phyloP scores from a whole-genome alignment of 1,139 yeast species.

The Taphrina confusa region DNA sequence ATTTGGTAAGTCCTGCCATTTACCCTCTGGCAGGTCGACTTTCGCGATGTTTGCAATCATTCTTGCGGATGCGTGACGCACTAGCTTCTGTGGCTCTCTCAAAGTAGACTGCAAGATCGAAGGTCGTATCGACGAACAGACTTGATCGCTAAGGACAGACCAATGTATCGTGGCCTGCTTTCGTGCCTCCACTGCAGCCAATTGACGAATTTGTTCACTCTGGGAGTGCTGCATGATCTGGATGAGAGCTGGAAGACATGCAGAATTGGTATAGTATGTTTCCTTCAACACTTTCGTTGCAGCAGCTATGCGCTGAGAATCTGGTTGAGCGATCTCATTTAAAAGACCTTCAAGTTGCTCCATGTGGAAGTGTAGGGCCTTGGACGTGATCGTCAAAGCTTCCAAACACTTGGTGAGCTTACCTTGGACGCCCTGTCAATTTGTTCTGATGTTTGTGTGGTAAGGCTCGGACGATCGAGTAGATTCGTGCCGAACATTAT shows the following conservation, averaged over 20 bases:
- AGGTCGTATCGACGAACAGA: conserved; percentile 63
- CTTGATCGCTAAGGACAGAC: conserved; percentile 53
- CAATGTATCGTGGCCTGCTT: conserved; percentile 75
- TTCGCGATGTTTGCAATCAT: conserved; percentile 85
- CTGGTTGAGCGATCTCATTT: conserved; percentile 36
- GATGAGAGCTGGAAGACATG: conserved; percentile 76
- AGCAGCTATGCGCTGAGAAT: conserved; percentile 55
- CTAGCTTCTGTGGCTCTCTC: conserved; percentile 62
- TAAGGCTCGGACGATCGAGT: no score
- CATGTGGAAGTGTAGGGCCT: no score
- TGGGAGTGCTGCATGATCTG: conserved; percentile 65
- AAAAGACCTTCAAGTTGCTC: conserved; percentile 4
- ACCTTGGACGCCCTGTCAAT: no score
- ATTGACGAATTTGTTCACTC: conserved; percentile 52
- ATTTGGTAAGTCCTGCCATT: conserved; percentile 81
- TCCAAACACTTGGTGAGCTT: no score
- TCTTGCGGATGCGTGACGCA: conserved; percentile 87
- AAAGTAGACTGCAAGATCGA: conserved; percentile 71
- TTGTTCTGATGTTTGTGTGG: no score
- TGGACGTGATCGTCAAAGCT: no score
- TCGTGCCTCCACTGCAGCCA: conserved; percentile 94
- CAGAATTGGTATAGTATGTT: conserved; percentile 70
- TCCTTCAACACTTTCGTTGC: conserved; percentile 76
- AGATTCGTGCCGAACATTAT: conserved; percentile 6
- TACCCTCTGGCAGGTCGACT: conserved; percentile 62